Evolutionary conservation across 208 protist species (phyloP), one percentile per base, ranked within the genome.

Genomic region (Leishmania lainsoni): DNA sequence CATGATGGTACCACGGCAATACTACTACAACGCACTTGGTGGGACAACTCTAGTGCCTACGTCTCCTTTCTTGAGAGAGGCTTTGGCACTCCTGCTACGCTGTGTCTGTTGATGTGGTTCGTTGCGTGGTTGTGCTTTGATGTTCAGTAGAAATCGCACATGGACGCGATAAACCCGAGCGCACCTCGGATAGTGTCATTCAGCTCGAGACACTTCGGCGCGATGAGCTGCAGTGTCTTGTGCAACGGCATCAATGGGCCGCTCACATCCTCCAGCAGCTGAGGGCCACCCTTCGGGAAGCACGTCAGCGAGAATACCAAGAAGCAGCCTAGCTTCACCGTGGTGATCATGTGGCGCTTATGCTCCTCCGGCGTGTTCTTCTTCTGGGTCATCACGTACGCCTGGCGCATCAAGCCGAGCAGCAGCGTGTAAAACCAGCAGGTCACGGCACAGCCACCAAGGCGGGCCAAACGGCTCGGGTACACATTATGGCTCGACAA

Each of bases 351-450:
- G 61, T 89, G 83, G 66, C 81, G 83, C 83, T 95, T 94, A 78
- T 89, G 90, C 83, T 98, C 87, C 83, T 94, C 89, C 79, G 90
- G 78, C 54, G 90, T 92, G 70, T 77, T 79, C 81, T 90, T 91
- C 84, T 88, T 90, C 86, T 93, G 84, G 78, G 89, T 87, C 73
- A 96, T 83, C 58, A 91, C 83, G 84, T 97, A 97, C 29, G 84
- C 74, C 88, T 91, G 86, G 74, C 89, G 89, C 72, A 95, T 56
- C 68, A 96, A 86, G 76, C 87, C 88, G 68, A 93, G 75, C n/a
- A 94, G 68, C 56, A 97, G 90, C 26, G 84, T 90, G 88, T 94
- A 95, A 88, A 97, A 92, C 94, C 94, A 97, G 89, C 92, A 96
- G 39, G 90, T 75, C 56, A 96, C 93, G 42, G 92, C 94, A 85